These are phyloP conservation scores for Urtica urens DNA, from an alignment of 306 rosid species.

Conservation along the genomic window DNA sequence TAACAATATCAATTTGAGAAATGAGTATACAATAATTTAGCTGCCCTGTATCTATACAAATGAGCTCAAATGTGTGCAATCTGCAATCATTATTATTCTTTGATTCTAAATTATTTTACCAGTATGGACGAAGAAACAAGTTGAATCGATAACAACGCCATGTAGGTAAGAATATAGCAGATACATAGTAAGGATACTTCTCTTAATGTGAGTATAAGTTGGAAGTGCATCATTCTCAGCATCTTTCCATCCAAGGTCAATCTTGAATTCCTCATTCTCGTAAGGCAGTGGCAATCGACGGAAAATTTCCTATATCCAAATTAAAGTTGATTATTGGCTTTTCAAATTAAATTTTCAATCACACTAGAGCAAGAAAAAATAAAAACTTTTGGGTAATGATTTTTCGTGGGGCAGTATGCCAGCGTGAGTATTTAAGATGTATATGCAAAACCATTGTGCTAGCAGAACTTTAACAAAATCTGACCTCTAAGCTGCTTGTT, in stretches of 20 bases:
- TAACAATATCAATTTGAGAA: constrained; percentile 1
- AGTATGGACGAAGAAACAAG: too few species aligned
- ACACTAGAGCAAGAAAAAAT: neutral
- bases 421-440: neutral
- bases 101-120: too few species aligned
- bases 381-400: too few species aligned
- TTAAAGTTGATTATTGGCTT: neutral
- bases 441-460: constrained; percentile 9
- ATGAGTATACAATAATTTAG: too few species aligned
- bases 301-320: constrained; percentile 48
- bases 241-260: constrained; percentile 66
- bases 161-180: constrained; percentile 12
- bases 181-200: constrained; percentile 57
- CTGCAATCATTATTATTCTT: too few species aligned
- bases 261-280: constrained; percentile 65
- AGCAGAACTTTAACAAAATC: constrained; percentile 19
- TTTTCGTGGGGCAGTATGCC: too few species aligned
- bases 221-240: constrained; percentile 62
- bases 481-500: constrained; percentile 54
- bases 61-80: too few species aligned
- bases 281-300: constrained; percentile 67
- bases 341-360: neutral
- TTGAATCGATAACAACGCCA: constrained; percentile 5
- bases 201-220: constrained; percentile 61
- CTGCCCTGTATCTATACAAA: too few species aligned